These are phyloP conservation scores for Cyclocybe aegerita DNA, from an alignment of 768 basidiomycete genomes.

Conservation along the genomic window DNA sequence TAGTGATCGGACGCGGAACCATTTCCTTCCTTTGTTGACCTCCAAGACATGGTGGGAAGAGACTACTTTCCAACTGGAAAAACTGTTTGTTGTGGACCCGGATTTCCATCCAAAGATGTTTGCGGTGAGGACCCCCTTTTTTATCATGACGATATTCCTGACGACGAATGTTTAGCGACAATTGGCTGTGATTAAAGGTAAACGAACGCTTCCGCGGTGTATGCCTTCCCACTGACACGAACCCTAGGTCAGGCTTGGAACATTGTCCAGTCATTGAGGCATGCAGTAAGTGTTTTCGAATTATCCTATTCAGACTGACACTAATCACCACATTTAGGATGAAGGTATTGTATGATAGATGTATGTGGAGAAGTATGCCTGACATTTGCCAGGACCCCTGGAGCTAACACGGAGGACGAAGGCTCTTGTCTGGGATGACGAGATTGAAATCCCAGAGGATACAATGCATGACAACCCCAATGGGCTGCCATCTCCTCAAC, in stretches of 20 bases:
- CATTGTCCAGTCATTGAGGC: slow-evolving; percentile 80
- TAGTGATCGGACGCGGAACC: slow-evolving; percentile 75
- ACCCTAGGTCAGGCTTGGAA: slow-evolving; percentile 78
- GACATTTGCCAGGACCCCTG: slow-evolving; percentile 63
- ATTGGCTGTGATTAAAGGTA: slow-evolving; percentile 86
- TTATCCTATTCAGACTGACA: slow-evolving; percentile 1
- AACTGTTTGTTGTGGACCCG: slow-evolving; percentile 76
- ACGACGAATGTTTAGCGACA: slow-evolving; percentile 54
- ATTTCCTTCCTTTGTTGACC: slow-evolving; percentile 80
- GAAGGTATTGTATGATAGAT: slow-evolving; percentile 81
- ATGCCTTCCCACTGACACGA: neutral
- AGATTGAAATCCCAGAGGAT: slow-evolving; percentile 71
- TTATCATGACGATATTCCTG: slow-evolving; percentile 2
- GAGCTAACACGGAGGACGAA: slow-evolving; percentile 84
- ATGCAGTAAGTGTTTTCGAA: slow-evolving; percentile 51
- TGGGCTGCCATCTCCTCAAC: slow-evolving; percentile 52
- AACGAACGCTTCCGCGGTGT: neutral
- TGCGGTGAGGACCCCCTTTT: slow-evolving; percentile 42
- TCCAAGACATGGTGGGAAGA: slow-evolving; percentile 91
- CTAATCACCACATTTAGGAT: slow-evolving; percentile 45
- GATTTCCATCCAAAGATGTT: slow-evolving; percentile 94
- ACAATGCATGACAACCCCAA: slow-evolving; percentile 34
- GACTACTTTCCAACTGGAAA: slow-evolving; percentile 74
- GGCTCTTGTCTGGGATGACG: slow-evolving; percentile 85
- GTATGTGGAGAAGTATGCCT: slow-evolving; percentile 30